A percentile compares a stretch with the other conserved stretches of the same genome.
phyloP scores from a whole-genome alignment of 2,329 filamentous ascomycete species.

The Fusarium pininemorale region DNA sequence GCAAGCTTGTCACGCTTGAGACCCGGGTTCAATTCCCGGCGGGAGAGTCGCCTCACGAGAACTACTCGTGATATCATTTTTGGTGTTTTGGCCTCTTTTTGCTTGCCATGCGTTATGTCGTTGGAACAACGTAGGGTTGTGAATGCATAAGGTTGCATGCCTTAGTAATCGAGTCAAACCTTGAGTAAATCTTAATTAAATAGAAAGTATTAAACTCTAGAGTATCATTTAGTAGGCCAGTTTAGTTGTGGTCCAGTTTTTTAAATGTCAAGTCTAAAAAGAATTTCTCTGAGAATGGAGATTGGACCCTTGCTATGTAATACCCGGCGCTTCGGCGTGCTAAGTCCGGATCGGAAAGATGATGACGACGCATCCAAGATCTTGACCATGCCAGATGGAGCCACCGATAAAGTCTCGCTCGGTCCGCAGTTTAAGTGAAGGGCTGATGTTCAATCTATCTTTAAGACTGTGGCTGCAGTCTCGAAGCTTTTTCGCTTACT shows the following conservation, averaged over 20 bases:
- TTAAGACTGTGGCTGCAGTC: background rate
- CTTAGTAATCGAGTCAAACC: background rate
- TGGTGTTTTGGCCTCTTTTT: constrained; percentile 6
- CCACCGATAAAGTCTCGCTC: constrained; percentile 4
- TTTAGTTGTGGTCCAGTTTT: background rate
- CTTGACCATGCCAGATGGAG: constrained; percentile 5
- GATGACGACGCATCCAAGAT: constrained; percentile 20
- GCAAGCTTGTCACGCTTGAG: constrained; percentile 46
- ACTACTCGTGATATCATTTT: constrained; percentile 15
- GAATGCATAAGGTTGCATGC: background rate
- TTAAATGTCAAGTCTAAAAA: background rate
- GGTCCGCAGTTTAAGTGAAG: background rate
- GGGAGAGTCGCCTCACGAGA: constrained; percentile 38
- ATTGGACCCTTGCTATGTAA: background rate
- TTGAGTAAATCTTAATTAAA: background rate
- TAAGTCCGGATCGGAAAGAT: background rate
- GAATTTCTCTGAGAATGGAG: background rate
- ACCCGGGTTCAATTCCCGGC: constrained; percentile 45
- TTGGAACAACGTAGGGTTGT: background rate
- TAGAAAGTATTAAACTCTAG: background rate
- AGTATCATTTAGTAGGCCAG: background rate
- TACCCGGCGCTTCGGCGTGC: background rate
- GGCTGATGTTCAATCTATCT: background rate
- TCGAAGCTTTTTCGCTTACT: background rate
- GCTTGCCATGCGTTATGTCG: background rate